phyloP scores from a whole-genome alignment of 2,329 filamentous ascomycete genomes.

The Penicillium sp. region DNA sequence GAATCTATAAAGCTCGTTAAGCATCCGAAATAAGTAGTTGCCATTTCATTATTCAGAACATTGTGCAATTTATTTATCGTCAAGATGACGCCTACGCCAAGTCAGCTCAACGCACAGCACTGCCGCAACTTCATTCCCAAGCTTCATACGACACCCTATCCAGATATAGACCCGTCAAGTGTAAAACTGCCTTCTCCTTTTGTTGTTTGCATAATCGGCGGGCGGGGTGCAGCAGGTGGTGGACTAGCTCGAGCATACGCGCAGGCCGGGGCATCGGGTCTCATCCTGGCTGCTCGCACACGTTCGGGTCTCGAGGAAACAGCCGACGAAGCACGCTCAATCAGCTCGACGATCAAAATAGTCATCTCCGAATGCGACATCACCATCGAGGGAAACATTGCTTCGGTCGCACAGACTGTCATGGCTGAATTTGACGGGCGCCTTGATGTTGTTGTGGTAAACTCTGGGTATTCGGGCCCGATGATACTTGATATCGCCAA shows the following conservation, averaged over 20 bases:
- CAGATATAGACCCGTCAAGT: background rate
- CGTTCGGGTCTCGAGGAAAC: background rate
- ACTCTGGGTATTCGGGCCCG: background rate
- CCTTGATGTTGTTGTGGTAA: background rate
- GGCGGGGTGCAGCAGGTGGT: background rate
- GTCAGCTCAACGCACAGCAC: background rate
- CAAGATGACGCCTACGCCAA: background rate
- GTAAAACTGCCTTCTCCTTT: background rate
- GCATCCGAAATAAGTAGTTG: background rate
- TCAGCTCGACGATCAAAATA: background rate
- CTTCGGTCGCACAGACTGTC: background rate
- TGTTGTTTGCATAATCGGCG: background rate
- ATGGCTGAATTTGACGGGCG: background rate
- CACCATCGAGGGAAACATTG: background rate
- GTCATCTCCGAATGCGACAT: background rate
- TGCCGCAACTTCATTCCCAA: background rate
- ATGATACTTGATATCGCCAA: background rate
- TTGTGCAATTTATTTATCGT: background rate
- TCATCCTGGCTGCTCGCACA: background rate
- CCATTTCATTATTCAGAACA: background rate
- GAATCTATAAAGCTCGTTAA: background rate
- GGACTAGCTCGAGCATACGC: background rate
- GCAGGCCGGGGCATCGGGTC: background rate
- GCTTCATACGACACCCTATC: background rate
- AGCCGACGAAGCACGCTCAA: background rate